phyloP scores from a whole-genome alignment of 2,329 filamentous ascomycete species.

The Trichophyton equinum region DNA sequence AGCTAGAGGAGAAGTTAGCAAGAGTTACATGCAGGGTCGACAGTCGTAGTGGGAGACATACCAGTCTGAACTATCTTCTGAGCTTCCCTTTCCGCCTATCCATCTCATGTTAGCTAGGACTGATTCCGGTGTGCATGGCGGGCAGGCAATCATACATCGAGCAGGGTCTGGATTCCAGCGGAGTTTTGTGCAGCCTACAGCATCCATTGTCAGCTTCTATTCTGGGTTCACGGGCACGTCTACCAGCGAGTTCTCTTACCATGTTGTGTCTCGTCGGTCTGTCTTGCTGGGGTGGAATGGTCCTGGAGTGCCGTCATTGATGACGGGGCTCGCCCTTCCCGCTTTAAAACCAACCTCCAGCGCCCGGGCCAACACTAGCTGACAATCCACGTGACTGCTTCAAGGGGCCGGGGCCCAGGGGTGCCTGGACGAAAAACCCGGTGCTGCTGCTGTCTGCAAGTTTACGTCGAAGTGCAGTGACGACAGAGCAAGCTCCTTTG shows the following conservation, averaged over 20 bases:
- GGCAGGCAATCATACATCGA: constrained; percentile 59
- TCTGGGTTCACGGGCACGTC: background rate
- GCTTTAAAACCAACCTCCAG: background rate
- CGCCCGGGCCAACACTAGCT: background rate
- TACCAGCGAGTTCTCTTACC: background rate
- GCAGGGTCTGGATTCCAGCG: constrained; percentile 92
- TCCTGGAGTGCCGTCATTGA: constrained; percentile 3
- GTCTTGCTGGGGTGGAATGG: background rate
- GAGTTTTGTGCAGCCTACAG: constrained; percentile 79
- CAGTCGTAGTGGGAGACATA: constrained; percentile 31
- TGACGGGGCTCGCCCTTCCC: background rate
- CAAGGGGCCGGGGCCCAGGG: background rate
- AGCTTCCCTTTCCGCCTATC: constrained; percentile 87
- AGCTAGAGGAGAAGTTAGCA: constrained; percentile 38
- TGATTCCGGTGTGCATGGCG: background rate
- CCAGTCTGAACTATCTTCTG: constrained; percentile 99
- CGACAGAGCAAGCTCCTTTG: background rate
- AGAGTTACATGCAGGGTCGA: background rate
- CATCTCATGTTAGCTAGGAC: constrained; percentile 5
- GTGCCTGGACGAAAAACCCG: background rate
- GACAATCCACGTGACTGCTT: background rate
- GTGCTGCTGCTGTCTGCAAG: background rate
- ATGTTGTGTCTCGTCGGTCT: background rate
- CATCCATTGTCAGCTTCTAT: constrained; percentile 2
- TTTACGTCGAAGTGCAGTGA: background rate